Conservation (phyloP, 345 rosid genomes). For the Bruguiera gymnorhiza region DNA sequence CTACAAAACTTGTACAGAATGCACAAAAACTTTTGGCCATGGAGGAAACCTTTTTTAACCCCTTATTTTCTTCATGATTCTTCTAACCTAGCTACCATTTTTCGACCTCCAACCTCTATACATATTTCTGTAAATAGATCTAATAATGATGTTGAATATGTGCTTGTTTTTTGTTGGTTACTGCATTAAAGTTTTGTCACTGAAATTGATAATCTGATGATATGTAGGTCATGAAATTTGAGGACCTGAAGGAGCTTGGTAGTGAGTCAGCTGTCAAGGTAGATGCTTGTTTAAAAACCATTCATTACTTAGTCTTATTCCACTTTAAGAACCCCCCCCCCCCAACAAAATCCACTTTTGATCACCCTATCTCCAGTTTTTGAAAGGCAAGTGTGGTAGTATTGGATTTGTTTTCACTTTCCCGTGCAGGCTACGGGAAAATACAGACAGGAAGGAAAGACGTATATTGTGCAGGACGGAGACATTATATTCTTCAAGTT, state of each 20-base stretch:
- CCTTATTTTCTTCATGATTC: no score
- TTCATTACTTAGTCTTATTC: neutral
- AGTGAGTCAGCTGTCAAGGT: conserved; percentile 92
- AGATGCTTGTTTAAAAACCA: neutral
- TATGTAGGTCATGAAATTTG: conserved; percentile 90
- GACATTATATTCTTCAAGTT: conserved; percentile 96
- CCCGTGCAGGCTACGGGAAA: conserved; percentile 77
- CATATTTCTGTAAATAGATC: neutral
- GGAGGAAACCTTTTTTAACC: no score
- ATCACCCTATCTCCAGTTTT: no score
- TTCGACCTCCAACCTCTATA: neutral
- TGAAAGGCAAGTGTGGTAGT: no score
- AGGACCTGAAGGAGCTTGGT: conserved; percentile 88
- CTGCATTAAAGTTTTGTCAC: neutral
- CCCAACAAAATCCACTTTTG: no score
- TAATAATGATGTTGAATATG: neutral
- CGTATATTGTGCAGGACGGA: conserved; percentile 90
- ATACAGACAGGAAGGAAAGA: conserved; percentile 92
- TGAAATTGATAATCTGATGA: neutral
- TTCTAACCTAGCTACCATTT: no score
- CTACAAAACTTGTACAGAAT: no score
- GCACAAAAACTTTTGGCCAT: no score
- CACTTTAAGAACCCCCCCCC: neutral
- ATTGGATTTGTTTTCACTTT: neutral
- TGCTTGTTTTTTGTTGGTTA: neutral